phyloP scores from a whole-genome alignment of 306 rosid genomes.

The Vigna mungo region DNA sequence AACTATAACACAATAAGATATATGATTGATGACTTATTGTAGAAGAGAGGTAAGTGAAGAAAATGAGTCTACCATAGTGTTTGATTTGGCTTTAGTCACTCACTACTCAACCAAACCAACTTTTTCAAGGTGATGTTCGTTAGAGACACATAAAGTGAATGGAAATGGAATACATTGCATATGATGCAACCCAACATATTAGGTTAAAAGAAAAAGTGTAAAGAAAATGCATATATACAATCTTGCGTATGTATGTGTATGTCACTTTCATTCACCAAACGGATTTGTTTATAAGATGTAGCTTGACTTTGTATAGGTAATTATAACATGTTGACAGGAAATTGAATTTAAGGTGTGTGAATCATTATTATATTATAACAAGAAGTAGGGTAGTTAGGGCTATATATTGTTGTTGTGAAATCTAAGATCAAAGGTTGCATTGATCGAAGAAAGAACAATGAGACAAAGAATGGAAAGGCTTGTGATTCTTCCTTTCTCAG shows the following conservation, averaged over 20 bases:
- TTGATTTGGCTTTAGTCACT: conserved; percentile 48
- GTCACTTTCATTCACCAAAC: conserved; percentile 68
- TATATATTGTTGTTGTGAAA: conserved; percentile 46
- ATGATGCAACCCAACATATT: neutral
- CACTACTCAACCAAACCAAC: conserved; percentile 56
- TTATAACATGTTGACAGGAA: conserved; percentile 46
- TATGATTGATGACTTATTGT: conserved; percentile 54
- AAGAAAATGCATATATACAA: conserved; percentile 22
- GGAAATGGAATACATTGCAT: conserved; percentile 14
- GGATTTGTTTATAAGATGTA: conserved; percentile 47
- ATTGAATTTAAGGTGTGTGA: conserved; percentile 39
- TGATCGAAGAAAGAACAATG: conserved; percentile 49
- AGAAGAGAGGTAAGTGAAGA: conserved; percentile 73
- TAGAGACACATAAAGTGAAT: conserved; percentile 46
- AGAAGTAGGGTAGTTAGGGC: conserved; percentile 17
- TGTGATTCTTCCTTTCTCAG: conserved; percentile 89
- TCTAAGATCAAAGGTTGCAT: conserved; percentile 39
- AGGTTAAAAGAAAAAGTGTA: conserved; percentile 44
- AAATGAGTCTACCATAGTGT: conserved; percentile 41
- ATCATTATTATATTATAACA: conserved; percentile 39
- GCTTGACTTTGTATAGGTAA: conserved; percentile 60
- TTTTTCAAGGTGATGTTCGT: conserved; percentile 51
- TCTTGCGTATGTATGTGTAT: conserved; percentile 29
- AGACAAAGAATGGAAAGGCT: conserved; percentile 91
- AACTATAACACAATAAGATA: conserved; percentile 21